Evolutionary conservation across 2,329 filamentous ascomycete genomes (phyloP).

Genomic region (Colletotrichum tofieldiae): DNA sequence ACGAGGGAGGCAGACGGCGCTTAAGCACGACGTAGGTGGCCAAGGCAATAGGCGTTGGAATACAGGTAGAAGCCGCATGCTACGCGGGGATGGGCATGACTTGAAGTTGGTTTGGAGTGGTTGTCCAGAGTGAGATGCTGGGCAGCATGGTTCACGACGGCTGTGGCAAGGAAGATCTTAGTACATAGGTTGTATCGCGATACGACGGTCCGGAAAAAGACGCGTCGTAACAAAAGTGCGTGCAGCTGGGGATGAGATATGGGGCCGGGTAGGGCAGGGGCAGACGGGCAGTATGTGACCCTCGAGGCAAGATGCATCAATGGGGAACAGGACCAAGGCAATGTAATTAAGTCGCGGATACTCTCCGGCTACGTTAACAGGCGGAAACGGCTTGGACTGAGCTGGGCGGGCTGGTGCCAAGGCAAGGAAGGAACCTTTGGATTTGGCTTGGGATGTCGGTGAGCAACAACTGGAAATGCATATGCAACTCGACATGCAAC

Average conservation of each 20-base stretch:
- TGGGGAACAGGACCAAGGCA: not conserved
- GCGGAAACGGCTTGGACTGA: not conserved
- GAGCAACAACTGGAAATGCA: conserved; percentile 6
- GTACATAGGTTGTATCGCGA: not conserved
- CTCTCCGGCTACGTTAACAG: not conserved
- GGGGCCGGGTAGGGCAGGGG: not conserved
- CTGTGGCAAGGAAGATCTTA: conserved; percentile 11
- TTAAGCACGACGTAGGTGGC: not conserved
- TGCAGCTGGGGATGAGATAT: not conserved
- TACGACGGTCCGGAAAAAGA: not conserved
- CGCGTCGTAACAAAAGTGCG: conserved; percentile 20
- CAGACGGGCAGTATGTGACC: not conserved
- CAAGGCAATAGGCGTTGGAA: not conserved
- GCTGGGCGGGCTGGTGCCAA: not conserved
- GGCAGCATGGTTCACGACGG: conserved; percentile 18
- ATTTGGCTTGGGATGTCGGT: conserved; percentile 2
- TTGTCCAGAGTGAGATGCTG: conserved; percentile 10
- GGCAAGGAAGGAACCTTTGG: not conserved
- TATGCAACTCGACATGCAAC: conserved; percentile 4
- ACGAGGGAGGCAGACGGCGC: not conserved
- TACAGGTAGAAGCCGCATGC: not conserved
- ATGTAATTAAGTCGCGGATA: conserved; percentile 15
- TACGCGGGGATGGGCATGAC: not conserved
- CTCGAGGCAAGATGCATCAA: not conserved
- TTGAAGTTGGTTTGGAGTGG: not conserved